phyloP scores from a whole-genome alignment of 306 rosid species.

The Quercus aquifolioides region DNA sequence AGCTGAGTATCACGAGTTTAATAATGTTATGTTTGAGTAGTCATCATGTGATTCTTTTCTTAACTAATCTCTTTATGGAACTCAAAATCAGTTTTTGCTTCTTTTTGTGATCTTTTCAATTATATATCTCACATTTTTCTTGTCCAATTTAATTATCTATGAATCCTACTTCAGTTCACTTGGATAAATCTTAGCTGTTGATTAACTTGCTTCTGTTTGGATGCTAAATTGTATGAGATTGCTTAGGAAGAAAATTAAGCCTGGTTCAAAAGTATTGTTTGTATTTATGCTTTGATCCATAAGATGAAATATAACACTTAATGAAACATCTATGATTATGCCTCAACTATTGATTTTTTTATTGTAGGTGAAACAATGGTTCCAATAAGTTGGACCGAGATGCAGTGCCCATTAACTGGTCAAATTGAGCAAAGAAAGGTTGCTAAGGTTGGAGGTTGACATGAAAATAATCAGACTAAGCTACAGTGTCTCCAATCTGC shows the following conservation, averaged over 20 bases:
- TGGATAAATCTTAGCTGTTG: neutral
- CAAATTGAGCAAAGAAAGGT: conserved; percentile 90
- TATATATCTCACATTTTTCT: neutral
- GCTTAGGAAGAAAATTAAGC: neutral
- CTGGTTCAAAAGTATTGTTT: neutral
- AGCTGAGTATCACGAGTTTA: neutral
- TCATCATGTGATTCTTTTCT: neutral
- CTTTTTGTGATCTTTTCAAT: neutral
- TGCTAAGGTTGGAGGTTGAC: conserved; percentile 72
- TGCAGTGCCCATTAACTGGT: conserved; percentile 83
- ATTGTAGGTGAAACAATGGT: conserved; percentile 70
- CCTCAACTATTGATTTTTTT: conserved; percentile 20
- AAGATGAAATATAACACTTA: neutral
- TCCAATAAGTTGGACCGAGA: conserved; percentile 91
- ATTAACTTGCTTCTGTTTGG: neutral
- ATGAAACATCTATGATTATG: conserved; percentile 6
- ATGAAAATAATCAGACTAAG: neutral
- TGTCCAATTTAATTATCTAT: neutral
- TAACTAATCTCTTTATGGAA: neutral
- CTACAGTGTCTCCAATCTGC: neutral
- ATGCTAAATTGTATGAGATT: neutral
- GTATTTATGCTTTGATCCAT: neutral
- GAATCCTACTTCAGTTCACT: neutral
- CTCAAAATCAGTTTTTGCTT: neutral
- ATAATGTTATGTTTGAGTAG: neutral